A percentile compares a stretch with the other conserved stretches of the same genome.
Conservation (phyloP, 371 early-diverging fungal species). For the Haplosporangium sp. region DNA sequence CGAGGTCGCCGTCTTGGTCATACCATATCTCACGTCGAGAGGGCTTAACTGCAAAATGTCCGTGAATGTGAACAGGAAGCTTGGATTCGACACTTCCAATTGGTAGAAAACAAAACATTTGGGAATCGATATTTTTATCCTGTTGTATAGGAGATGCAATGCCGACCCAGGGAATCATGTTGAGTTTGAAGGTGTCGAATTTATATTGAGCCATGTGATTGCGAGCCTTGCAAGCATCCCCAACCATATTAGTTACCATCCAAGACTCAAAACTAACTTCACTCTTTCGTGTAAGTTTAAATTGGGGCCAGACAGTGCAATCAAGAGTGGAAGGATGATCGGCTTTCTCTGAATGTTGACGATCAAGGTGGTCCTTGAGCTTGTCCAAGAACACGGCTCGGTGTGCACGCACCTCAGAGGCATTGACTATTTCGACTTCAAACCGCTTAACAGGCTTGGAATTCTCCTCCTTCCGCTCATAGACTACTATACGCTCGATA, state of each 20-base stretch:
- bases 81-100: conserved; percentile 42
- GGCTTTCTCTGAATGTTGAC: background rate
- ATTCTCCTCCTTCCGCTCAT: conserved; percentile 21
- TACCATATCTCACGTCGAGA: conserved; percentile 41
- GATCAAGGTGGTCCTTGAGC: conserved; percentile 15
- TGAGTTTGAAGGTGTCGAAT: conserved; percentile 24
- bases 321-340: background rate
- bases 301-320: conserved; percentile 17
- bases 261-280: conserved; percentile 10
- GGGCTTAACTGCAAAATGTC: conserved; percentile 56
- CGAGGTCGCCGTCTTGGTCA: conserved; percentile 34
- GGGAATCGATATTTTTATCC: conserved; percentile 9
- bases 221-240: conserved; percentile 17
- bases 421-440: conserved; percentile 27
- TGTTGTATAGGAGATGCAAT: conserved; percentile 34
- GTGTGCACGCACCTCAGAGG: conserved; percentile 6
- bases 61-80: conserved; percentile 54
- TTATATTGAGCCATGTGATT: conserved; percentile 16
- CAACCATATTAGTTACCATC: conserved; percentile 30
- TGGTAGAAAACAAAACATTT: conserved; percentile 56
- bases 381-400: conserved; percentile 11
- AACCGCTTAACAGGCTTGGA: conserved; percentile 19
- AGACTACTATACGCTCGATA: conserved; percentile 34
- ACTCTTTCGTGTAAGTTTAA: conserved; percentile 1
- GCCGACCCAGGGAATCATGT: conserved; percentile 55